Evolutionary conservation across 1,284 basidiomycete species (phyloP).

Genomic region (Pascua guehoae): DNA sequence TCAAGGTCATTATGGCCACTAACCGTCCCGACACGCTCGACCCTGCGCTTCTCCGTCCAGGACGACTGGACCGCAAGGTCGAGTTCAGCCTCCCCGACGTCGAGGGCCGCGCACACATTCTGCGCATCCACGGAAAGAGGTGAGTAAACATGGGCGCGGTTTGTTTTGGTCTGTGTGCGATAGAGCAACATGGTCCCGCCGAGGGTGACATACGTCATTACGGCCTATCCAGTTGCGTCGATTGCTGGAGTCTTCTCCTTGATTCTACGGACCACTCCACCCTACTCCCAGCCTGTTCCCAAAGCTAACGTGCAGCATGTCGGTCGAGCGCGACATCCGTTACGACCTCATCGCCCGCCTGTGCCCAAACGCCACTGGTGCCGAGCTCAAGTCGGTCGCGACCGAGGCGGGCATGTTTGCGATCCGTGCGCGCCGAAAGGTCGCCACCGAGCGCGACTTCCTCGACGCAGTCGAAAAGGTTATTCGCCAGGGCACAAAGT

Average conservation of each 20-base stretch:
- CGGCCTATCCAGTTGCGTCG: too few species aligned
- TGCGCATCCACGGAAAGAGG: constrained; percentile 95
- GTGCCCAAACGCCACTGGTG: constrained; percentile 97
- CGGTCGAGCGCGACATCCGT: constrained; percentile 92
- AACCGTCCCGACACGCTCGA: constrained; percentile 98
- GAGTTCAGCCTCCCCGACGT: constrained; percentile 95
- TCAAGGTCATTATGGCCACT: constrained; percentile 99
- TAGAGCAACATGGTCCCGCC: not conserved
- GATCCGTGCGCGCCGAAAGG: constrained; percentile 92
- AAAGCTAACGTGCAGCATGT: constrained; percentile 66
- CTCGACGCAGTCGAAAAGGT: constrained; percentile 98
- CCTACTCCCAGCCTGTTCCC: not conserved
- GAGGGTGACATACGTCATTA: too few species aligned
- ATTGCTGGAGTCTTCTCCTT: too few species aligned
- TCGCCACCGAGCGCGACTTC: constrained; percentile 96
- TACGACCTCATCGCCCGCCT: constrained; percentile 96
- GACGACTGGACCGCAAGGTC: constrained; percentile 90
- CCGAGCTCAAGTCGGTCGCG: constrained; percentile 91
- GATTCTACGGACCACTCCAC: too few species aligned
- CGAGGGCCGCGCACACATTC: constrained; percentile 93
- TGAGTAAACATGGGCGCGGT: constrained; percentile 37
- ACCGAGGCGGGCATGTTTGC: constrained; percentile 99
- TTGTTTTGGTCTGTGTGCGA: not conserved
- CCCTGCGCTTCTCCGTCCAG: constrained; percentile 91
- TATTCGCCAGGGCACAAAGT: constrained; percentile 95